A percentile compares a stretch with the other conserved stretches of the same genome.
Evolutionary conservation across 2,329 filamentous ascomycete species (phyloP).

Genomic region (Fusarium sp.): DNA sequence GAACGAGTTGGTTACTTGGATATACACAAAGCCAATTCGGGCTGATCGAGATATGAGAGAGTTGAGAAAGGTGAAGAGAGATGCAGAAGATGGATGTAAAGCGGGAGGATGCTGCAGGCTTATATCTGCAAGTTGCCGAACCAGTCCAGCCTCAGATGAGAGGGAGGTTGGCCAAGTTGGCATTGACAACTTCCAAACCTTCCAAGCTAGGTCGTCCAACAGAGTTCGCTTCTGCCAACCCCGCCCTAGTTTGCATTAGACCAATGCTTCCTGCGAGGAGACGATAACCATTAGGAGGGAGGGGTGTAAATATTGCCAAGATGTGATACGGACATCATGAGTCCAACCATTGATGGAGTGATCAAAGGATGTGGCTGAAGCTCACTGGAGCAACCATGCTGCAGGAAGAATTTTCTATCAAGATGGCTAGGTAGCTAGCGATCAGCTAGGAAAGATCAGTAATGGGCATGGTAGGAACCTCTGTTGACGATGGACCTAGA

Average conservation of each 20-base stretch:
- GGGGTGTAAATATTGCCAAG: conserved; percentile 44
- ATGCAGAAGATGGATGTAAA: conserved; percentile 33
- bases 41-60: conserved; percentile 29
- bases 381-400: conserved; percentile 47
- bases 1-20: conserved; percentile 50
- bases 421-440: conserved; percentile 25
- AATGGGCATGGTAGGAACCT: conserved; percentile 13
- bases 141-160: conserved; percentile 6
- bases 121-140: conserved; percentile 43
- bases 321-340: conserved; percentile 45
- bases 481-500: conserved; percentile 9
- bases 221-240: conserved; percentile 35
- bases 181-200: conserved; percentile 41
- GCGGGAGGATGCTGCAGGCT: conserved; percentile 32
- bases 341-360: conserved; percentile 37
- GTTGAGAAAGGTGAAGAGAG: conserved; percentile 22
- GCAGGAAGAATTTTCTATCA: conserved; percentile 37
- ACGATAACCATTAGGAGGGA: conserved; percentile 40
- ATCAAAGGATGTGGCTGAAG: conserved; percentile 47
- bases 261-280: conserved; percentile 33
- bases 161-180: conserved; percentile 30
- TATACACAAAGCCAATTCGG: conserved; percentile 25
- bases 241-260: conserved; percentile 45
- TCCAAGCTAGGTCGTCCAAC: conserved; percentile 29
- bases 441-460: conserved; percentile 15